phyloP scores from a whole-genome alignment of 768 basidiomycete species.

The Nidularia pulvinata region DNA sequence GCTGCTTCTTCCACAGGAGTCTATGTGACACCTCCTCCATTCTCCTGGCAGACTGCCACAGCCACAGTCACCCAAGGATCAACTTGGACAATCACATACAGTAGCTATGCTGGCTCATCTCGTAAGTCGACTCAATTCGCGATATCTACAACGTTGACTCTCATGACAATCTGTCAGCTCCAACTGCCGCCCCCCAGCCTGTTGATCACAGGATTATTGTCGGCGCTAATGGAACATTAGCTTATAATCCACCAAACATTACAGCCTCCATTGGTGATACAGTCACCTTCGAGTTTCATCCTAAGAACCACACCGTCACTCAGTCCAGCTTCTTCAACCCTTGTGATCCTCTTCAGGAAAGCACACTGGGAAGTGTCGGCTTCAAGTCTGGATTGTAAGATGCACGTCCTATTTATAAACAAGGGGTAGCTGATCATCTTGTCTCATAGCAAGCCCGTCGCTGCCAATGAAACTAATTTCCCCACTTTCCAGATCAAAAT shows the following conservation, averaged over 20 bases:
- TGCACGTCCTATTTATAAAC: not conserved
- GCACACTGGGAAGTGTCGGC: slow-evolving; percentile 18
- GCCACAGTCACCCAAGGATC: slow-evolving; percentile 34
- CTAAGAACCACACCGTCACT: slow-evolving; percentile 48
- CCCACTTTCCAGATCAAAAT: slow-evolving; percentile 47
- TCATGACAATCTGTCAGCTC: slow-evolving; percentile 7
- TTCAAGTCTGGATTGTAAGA: slow-evolving; percentile 46
- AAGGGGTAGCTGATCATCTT: not conserved
- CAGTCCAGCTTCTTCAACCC: slow-evolving; percentile 38
- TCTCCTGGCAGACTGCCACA: slow-evolving; percentile 31
- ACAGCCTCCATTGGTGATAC: slow-evolving; percentile 39
- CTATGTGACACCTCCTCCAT: slow-evolving; percentile 9
- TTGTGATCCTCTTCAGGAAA: slow-evolving; percentile 21
- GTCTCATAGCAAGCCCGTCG: slow-evolving; percentile 37
- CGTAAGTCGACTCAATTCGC: slow-evolving; percentile 13
- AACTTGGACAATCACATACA: slow-evolving; percentile 35
- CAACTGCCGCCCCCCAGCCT: slow-evolving; percentile 22
- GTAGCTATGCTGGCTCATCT: slow-evolving; percentile 32
- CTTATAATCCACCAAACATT: slow-evolving; percentile 35
- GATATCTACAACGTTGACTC: not conserved
- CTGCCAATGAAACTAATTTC: slow-evolving; percentile 31
- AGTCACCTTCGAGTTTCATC: slow-evolving; percentile 39
- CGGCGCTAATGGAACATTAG: slow-evolving; percentile 30
- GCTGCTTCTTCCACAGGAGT: slow-evolving; percentile 9
- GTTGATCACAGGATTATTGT: slow-evolving; percentile 34